These are phyloP conservation scores for Cyamopsis tetragonoloba DNA, from an alignment of 306 rosid genomes.

Conservation along the genomic window DNA sequence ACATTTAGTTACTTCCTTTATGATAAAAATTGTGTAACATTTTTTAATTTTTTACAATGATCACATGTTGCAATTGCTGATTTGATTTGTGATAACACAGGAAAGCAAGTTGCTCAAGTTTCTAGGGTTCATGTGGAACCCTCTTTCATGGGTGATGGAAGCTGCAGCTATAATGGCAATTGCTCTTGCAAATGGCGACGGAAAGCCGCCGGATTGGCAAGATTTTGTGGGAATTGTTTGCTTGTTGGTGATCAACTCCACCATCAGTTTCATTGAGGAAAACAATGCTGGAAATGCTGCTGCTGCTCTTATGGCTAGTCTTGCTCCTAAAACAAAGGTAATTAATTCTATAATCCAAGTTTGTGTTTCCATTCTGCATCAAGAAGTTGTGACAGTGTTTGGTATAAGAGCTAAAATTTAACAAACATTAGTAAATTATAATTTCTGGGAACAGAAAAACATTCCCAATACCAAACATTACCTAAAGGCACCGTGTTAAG, in stretches of 20 bases:
- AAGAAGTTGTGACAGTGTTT: background rate
- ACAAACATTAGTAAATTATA: too few species aligned
- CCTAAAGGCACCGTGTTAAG: too few species aligned
- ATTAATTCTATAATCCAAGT: background rate
- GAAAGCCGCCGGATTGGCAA: slow-evolving; percentile 95
- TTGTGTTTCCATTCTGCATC: background rate
- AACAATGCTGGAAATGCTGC: slow-evolving; percentile 99
- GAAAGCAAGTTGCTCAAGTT: slow-evolving; percentile 96
- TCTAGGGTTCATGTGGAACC: slow-evolving; percentile 99
- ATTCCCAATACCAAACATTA: too few species aligned
- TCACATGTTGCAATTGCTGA: slow-evolving; percentile 9
- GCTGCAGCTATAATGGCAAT: slow-evolving; percentile 97
- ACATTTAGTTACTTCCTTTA: background rate
- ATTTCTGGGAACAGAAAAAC: too few species aligned
- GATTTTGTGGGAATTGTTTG: slow-evolving; percentile 88
- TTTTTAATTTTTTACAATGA: too few species aligned
- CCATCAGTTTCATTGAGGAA: slow-evolving; percentile 96
- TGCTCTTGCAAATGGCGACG: slow-evolving; percentile 86
- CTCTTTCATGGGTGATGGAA: slow-evolving; percentile 99
- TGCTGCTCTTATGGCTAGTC: slow-evolving; percentile 99
- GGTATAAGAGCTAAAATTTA: too few species aligned
- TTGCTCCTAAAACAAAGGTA: slow-evolving; percentile 98
- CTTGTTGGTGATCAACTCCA: slow-evolving; percentile 83
- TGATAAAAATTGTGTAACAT: too few species aligned
- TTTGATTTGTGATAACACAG: slow-evolving; percentile 34